Conservation (phyloP, 2,329 filamentous ascomycete species). For the Ascochyta lentis region DNA sequence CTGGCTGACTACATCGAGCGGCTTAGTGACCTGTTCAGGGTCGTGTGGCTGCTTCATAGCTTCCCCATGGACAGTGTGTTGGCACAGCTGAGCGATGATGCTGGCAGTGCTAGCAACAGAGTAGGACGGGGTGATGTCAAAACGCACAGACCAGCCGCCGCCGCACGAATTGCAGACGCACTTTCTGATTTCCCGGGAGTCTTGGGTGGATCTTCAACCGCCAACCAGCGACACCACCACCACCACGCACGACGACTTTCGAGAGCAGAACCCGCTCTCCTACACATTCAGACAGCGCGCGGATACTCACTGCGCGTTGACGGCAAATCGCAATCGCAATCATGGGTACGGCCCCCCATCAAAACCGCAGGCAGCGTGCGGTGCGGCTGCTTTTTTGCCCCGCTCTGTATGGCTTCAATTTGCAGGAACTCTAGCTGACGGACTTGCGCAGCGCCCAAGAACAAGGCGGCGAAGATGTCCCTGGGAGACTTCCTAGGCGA, state of each 20-base stretch:
- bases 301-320: slow-evolving; percentile 45
- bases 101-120: background rate
- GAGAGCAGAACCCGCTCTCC: slow-evolving; percentile 42
- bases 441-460: slow-evolving; percentile 76
- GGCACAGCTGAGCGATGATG: background rate
- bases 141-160: slow-evolving; percentile 25
- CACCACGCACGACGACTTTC: slow-evolving; percentile 31
- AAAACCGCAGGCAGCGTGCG: slow-evolving; percentile 28
- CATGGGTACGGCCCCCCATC: slow-evolving; percentile 59
- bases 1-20: slow-evolving; percentile 34
- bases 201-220: slow-evolving; percentile 26
- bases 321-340: slow-evolving; percentile 57
- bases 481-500: slow-evolving; percentile 95
- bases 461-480: slow-evolving; percentile 96
- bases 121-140: slow-evolving; percentile 14
- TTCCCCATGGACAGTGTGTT: background rate
- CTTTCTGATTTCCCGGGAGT: slow-evolving; percentile 30
- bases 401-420: slow-evolving; percentile 26
- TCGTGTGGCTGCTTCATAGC: slow-evolving; percentile 33
- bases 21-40: slow-evolving; percentile 34
- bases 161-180: slow-evolving; percentile 19
- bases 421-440: slow-evolving; percentile 52
- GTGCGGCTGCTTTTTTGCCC: slow-evolving; percentile 36
- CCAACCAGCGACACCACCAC: slow-evolving; percentile 21
- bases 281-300: slow-evolving; percentile 45